phyloP scores from a whole-genome alignment of 1,284 basidiomycete genomes.

The Marasmius oreades region DNA sequence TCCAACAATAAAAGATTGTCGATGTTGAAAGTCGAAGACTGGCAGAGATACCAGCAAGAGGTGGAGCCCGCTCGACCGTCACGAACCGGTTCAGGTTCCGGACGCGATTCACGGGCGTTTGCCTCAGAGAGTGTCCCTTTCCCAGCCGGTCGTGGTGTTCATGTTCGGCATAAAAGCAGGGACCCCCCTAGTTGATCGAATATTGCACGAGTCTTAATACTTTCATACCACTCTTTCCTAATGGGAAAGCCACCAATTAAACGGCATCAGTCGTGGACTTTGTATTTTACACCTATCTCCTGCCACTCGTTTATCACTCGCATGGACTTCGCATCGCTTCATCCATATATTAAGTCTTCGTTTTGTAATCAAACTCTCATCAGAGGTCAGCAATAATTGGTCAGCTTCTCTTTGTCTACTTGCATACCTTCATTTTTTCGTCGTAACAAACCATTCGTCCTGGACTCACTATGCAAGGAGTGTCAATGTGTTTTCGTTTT shows the following conservation, averaged over 20 bases:
- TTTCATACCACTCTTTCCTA: not conserved
- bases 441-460: too few species aligned
- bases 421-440: too few species aligned
- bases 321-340: slow-evolving; percentile 2
- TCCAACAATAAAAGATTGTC: slow-evolving; percentile 55
- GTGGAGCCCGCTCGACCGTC: slow-evolving; percentile 28
- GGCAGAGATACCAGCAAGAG: slow-evolving; percentile 69
- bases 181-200: slow-evolving; percentile 23
- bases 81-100: slow-evolving; percentile 21
- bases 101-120: slow-evolving; percentile 32
- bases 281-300: not conserved
- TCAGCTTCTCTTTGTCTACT: too few species aligned
- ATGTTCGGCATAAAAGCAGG: slow-evolving; percentile 26
- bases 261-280: not conserved
- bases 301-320: slow-evolving; percentile 5
- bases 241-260: not conserved
- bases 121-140: slow-evolving; percentile 39
- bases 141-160: slow-evolving; percentile 30
- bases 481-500: too few species aligned
- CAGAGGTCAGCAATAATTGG: too few species aligned
- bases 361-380: slow-evolving; percentile 4
- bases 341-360: not conserved
- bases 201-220: slow-evolving; percentile 8
- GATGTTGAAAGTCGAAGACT: slow-evolving; percentile 77
- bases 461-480: too few species aligned